Base-by-base conservation (phyloP, 768 basidiomycete species). In the Rhizopogon vinicolor region DNA sequence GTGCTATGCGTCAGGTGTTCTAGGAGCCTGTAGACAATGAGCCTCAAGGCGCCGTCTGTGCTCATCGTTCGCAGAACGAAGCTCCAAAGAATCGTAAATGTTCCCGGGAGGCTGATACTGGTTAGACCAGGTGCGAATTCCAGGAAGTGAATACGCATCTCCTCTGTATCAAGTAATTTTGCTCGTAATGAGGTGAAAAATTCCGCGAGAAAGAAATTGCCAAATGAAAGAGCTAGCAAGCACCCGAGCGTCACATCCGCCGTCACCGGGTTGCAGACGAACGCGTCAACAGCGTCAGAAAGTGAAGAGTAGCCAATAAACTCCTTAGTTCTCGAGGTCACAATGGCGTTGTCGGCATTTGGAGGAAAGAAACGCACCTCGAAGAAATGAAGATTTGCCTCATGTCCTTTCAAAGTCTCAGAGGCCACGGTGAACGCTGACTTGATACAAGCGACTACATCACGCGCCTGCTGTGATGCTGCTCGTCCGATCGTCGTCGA, bases 241-340 rank as follows among this genome's bases (percentile, higher is more conserved):
- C 86, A 82, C 5, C 89, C 89, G 8, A 90, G 68, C 0, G 81
- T 81, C 50, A 80, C 77, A 51, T 84, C 79, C 19, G 77, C 68
- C 0, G 80, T 80, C 51, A 67, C 63, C 18, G 69, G 63, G 56
- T 81, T 77, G 19, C 72, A 66, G 31, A 84, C 70, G 46, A 90
- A 78, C 3, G 74, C 72, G 29, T 75, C 68, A 18, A 89, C 68
- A 0, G 91, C 84, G 51, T 84, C 77, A 8, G 76, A 74, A 41
- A 94, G 74, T 0, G 83, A 78, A 29, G 80, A 73, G 54, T 85
- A 91, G 5, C 89, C 88, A 8, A 93, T 84, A 51, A 60, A 62
- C 10, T 65, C 52, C 68, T 70, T 44, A 7, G 35, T n/a, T 8
- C 19, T 57, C 8, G 42, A 44, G 28, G 46, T 22, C 46, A 18